These are phyloP conservation scores for Agaricus blazei DNA, from an alignment of 768 basidiomycete genomes.

Conservation along the genomic window DNA sequence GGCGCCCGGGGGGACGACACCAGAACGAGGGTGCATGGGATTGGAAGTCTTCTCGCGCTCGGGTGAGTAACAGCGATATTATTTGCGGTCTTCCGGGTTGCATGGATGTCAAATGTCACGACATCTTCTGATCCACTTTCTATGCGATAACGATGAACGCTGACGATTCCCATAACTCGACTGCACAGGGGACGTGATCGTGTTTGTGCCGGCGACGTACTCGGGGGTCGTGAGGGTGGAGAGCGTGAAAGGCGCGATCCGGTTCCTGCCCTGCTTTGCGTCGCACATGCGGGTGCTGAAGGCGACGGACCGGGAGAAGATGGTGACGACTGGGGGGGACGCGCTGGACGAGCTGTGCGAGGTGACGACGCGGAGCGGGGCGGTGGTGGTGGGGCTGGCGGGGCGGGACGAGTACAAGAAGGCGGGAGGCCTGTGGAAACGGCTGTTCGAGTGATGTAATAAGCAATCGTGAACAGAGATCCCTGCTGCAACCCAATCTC, in stretches of 20 bases:
- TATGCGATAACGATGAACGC: background rate
- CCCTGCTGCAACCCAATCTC: background rate
- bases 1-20: slow-evolving; percentile 12
- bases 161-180: background rate
- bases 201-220: slow-evolving; percentile 31
- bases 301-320: slow-evolving; percentile 28
- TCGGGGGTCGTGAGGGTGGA: slow-evolving; percentile 31
- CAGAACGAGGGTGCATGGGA: slow-evolving; percentile 30
- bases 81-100: background rate
- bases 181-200: slow-evolving; percentile 27
- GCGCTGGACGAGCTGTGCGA: slow-evolving; percentile 34
- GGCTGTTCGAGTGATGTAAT: slow-evolving; percentile 17
- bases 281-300: slow-evolving; percentile 27
- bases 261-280: slow-evolving; percentile 29
- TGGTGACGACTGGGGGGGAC: slow-evolving; percentile 13
- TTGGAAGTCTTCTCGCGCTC: slow-evolving; percentile 29
- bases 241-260: slow-evolving; percentile 25
- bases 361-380: slow-evolving; percentile 29
- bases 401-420: slow-evolving; percentile 32
- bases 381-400: slow-evolving; percentile 37
- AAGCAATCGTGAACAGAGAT: slow-evolving; percentile 2
- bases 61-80: slow-evolving; percentile 19
- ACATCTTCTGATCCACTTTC: background rate
- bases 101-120: background rate
- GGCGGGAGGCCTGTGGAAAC: slow-evolving; percentile 35